A percentile compares a stretch with the other conserved stretches of the same genome.
These are phyloP conservation scores for Leishmania tropica DNA, from an alignment of 208 protist species.

Conservation along the genomic window DNA sequence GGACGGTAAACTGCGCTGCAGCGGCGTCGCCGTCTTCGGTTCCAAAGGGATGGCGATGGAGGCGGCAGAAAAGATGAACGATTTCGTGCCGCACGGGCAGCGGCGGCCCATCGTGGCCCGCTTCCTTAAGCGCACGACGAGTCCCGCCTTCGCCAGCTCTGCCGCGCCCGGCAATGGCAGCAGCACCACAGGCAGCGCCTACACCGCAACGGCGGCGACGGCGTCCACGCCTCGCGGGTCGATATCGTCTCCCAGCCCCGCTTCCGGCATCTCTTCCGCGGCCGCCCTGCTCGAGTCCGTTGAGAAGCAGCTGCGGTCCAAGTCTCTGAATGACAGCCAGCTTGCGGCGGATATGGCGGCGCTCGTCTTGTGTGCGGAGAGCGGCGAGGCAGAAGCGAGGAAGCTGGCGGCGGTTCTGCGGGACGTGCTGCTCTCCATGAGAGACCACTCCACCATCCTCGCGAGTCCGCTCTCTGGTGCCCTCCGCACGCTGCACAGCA, in stretches of 20 bases:
- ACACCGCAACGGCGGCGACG: not conserved
- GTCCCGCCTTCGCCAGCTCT: not conserved
- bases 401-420: conserved; percentile 47
- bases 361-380: conserved; percentile 41
- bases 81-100: conserved; percentile 63
- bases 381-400: conserved; percentile 39
- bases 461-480: conserved; percentile 61
- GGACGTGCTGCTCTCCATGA: conserved; percentile 31
- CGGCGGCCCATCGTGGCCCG: conserved; percentile 50
- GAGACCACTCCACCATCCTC: conserved; percentile 51
- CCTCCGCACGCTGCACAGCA: conserved; percentile 58
- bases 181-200: not conserved
- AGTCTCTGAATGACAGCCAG: conserved; percentile 26
- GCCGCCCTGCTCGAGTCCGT: conserved; percentile 12
- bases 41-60: conserved; percentile 56
- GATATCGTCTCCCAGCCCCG: not conserved
- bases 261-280: conserved; percentile 2
- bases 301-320: conserved; percentile 25
- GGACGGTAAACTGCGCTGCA: conserved; percentile 50
- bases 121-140: conserved; percentile 36
- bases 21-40: conserved; percentile 71
- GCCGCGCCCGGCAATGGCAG: not conserved
- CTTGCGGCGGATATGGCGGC: conserved; percentile 51
- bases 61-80: conserved; percentile 72
- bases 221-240: conserved; percentile 24